A percentile compares a stretch with the other conserved stretches of the same genome.
phyloP scores from a whole-genome alignment of 441 rosid species.

The Aleurites moluccanus region DNA sequence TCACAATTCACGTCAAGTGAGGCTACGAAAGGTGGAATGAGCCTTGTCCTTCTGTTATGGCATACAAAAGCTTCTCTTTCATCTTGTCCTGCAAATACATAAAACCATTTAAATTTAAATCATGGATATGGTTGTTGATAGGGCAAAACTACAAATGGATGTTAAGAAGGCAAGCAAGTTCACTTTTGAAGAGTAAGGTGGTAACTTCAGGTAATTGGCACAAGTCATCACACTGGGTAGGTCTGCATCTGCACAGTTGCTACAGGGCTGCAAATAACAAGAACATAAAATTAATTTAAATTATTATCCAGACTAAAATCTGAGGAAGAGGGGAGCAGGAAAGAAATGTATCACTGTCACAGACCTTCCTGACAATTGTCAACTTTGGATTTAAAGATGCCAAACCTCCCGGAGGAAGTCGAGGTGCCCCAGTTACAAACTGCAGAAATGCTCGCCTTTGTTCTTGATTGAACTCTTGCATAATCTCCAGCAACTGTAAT shows the following conservation, averaged over 20 bases:
- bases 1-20: slow-evolving; percentile 31
- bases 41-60: slow-evolving; percentile 97
- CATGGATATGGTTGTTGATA: not conserved
- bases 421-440: slow-evolving; percentile 95
- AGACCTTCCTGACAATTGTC: slow-evolving; percentile 93
- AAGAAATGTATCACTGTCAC: not conserved
- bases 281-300: not conserved
- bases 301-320: not conserved
- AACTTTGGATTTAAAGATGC: slow-evolving; percentile 89
- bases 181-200: slow-evolving; percentile 92
- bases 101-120: not conserved
- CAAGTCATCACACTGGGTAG: slow-evolving; percentile 99
- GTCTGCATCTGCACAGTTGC: slow-evolving; percentile 68
- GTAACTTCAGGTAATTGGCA: slow-evolving; percentile 95
- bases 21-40: slow-evolving; percentile 91
- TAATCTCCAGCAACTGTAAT: slow-evolving; percentile 73
- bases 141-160: not conserved
- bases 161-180: slow-evolving; percentile 21
- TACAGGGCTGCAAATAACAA: slow-evolving; percentile 57
- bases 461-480: slow-evolving; percentile 64
- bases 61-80: slow-evolving; percentile 90
- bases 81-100: slow-evolving; percentile 72
- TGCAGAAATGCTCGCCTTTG: slow-evolving; percentile 83
- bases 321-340: not conserved
- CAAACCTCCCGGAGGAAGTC: slow-evolving; percentile 95